Evolutionary conservation across 2,329 filamentous ascomycete species (phyloP), one percentile per base, ranked within the genome.

Genomic region (Xylaria sp.): DNA sequence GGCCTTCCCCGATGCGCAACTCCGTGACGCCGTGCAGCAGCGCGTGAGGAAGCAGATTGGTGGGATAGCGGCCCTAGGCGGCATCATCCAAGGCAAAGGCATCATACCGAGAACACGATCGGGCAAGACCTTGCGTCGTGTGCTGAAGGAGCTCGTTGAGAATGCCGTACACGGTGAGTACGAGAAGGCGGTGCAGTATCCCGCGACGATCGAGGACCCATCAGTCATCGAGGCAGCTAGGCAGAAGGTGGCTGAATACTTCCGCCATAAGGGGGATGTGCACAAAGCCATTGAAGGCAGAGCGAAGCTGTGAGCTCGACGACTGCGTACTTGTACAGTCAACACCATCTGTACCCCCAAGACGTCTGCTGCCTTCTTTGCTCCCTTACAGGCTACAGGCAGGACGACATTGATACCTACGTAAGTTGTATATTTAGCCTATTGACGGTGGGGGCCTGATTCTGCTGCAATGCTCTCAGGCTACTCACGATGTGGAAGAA

Each of bases 21-120:
- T 85, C 5, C 71, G 73, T 13, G 64, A 68, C n/a, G 89, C 92
- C 71, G 84, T 94, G 47, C 90, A 94, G 67, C 76, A 74, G 35
- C 80, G 87, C 2, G 87, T 97, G 2, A 86, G 92, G 30, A 79
- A 81, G 39, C 90, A 95, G 69, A 94, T 97, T 57, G 92, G 92
- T 5, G 85, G 90, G 19, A 96, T 97, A 64, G 92, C 93, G 1
- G 84, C 85, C 1, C 80, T 97, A 0, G 91, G 91, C 7, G 92
- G 92, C 1, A 88, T 96, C 69, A 89, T 96, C 55, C 89, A 91
- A 65, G 90, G 90, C 46, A 86, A 85, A 65, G 87, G 87, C 13
- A 92, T 96, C 81, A 96, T 97, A 55, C 92, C 93, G 4, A 92
- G 92, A 78, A 97, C 93, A 13, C 78, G 92, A 34, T 91, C 88